Percentiles rank a stretch among this genome's conserved stretches.
phyloP scores from a whole-genome alignment of 2,329 filamentous ascomycete species.

The Stagonosporopsis tanaceti region DNA sequence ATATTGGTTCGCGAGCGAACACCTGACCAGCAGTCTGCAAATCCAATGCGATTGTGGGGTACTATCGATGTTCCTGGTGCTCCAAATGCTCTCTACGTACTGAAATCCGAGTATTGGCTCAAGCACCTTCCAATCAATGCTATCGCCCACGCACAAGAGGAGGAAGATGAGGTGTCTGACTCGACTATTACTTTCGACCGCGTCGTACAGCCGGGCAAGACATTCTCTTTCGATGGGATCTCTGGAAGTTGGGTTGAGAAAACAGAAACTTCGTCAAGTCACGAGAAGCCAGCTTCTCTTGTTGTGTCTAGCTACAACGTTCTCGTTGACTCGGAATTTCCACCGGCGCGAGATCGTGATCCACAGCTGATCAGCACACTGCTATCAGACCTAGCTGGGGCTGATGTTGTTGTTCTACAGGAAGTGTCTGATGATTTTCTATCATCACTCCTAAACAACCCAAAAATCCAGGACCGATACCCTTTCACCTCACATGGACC shows the following conservation, averaged over 20 bases:
- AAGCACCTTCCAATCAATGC: neutral
- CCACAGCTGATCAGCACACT: constrained; percentile 48
- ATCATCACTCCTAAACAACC: constrained; percentile 60
- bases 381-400: constrained; percentile 41
- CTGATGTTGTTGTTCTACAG: constrained; percentile 60
- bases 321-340: constrained; percentile 51
- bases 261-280: neutral
- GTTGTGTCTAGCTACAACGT: constrained; percentile 56
- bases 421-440: constrained; percentile 73
- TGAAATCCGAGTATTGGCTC: constrained; percentile 28
- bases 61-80: constrained; percentile 50
- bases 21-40: constrained; percentile 37
- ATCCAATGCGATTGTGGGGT: constrained; percentile 67
- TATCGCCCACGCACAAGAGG: constrained; percentile 7
- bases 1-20: constrained; percentile 62
- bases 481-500: constrained; percentile 66
- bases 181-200: constrained; percentile 15
- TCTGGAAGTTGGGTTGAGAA: constrained; percentile 33
- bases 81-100: neutral
- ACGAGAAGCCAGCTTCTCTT: constrained; percentile 26
- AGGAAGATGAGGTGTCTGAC: neutral
- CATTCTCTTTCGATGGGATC: constrained; percentile 41
- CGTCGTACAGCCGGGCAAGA: constrained; percentile 34
- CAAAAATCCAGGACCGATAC: constrained; percentile 58
- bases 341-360: constrained; percentile 49